phyloP scores from a whole-genome alignment of 768 basidiomycete species.

The Ramaria rubella region DNA sequence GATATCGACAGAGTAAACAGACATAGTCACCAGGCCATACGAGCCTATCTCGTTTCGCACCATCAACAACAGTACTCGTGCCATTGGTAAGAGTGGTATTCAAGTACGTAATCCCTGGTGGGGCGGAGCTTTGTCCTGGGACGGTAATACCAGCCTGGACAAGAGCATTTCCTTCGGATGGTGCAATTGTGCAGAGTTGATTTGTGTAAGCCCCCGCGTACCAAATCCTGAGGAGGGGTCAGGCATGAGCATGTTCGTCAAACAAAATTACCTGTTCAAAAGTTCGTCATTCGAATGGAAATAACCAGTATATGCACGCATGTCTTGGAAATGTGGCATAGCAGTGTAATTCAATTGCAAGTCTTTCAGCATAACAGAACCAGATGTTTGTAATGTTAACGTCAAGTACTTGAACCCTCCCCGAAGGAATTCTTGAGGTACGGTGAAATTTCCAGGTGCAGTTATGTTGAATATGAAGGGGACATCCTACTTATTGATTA shows the following conservation, averaged over 20 bases:
- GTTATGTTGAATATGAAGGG: not conserved
- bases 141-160: constrained; percentile 1
- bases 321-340: constrained; percentile 44
- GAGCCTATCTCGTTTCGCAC: constrained; percentile 50
- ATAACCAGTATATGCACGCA: constrained; percentile 46
- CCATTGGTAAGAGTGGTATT: constrained; percentile 23
- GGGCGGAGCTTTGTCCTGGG: constrained; percentile 16
- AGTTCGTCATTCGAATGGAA: constrained; percentile 47
- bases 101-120: constrained; percentile 28
- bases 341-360: constrained; percentile 46
- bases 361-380: constrained; percentile 38
- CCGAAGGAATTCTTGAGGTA: constrained; percentile 37
- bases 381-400: constrained; percentile 31
- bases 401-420: constrained; percentile 53
- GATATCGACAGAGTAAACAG: not conserved
- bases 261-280: constrained; percentile 34
- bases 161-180: constrained; percentile 18
- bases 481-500: not conserved
- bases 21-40: constrained; percentile 8
- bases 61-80: constrained; percentile 51
- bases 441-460: constrained; percentile 38
- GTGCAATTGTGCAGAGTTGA: constrained; percentile 45
- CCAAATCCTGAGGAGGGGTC: constrained; percentile 34
- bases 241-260: not conserved
- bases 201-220: constrained; percentile 58